Base-by-base conservation (phyloP, 2,329 filamentous ascomycete genomes). In the Paraphoma chrysanthemicola region DNA sequence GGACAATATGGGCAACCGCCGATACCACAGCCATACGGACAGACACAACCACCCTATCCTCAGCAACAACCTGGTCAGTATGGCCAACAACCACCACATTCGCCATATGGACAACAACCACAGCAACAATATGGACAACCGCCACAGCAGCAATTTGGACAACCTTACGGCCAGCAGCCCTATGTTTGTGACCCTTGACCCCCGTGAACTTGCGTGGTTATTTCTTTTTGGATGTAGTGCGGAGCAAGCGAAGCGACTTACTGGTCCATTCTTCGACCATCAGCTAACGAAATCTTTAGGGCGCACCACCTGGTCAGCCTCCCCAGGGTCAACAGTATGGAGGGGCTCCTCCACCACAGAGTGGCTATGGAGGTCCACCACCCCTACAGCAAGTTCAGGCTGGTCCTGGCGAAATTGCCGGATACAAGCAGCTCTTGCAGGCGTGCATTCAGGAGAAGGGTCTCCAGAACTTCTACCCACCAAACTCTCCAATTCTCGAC, bases 371-470 rank as follows among this genome's bases (percentile, higher is more conserved):
- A 44, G 76, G 75, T 4, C 64, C 67, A 9, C 69, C 70, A 18
- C 67, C 73, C 44, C 77, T 72, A 23, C 76, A 63, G 33, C 72
- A 74, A 44, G 74, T 72, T 28, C 80, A 77, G 54, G 78, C 77
- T 10, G 79, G 77, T 14, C 80, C 81, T n/a, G 80, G 81, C 49
- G 81, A 86, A 53, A 71, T 84, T 30, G 78, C 75, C 31, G 82
- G 79, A 10, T 88, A 87, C 76, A 84, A 85, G 72, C 81, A 85
- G 62, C 74, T 85, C 11, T 74, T 88, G 44, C 78, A 84, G 61
- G 72, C 74, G 38, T 82, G 82, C 4, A 83, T 89, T 63, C 84
- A 86, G 67, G 85, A 88, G 77, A 88, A 87, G 72, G 75, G 80
- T 11, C 76, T 89, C 10, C 82, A 87, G 59, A 70, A 68, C 49